These are phyloP conservation scores for Colletotrichum scovillei DNA, from an alignment of 2,329 filamentous ascomycete species.

Conservation along the genomic window DNA sequence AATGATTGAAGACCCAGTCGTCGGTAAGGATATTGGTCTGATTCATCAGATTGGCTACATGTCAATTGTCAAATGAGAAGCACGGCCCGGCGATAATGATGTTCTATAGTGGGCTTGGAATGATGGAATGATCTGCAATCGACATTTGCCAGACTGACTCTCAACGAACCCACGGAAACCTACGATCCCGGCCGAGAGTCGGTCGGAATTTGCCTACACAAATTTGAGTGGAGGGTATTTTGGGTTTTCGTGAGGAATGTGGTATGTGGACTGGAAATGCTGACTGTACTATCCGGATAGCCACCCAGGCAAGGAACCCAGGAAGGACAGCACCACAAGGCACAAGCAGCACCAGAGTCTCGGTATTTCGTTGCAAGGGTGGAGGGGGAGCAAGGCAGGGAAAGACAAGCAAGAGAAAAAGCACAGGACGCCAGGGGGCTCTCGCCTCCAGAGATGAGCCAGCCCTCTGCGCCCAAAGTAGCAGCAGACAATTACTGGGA, in stretches of 20 bases:
- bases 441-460: conserved; percentile 5
- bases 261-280: conserved; percentile 6
- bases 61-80: neutral
- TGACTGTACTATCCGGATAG: neutral
- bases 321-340: neutral
- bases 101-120: neutral
- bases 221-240: neutral
- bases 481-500: conserved; percentile 12
- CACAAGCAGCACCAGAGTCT: conserved; percentile 9
- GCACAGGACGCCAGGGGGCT: conserved; percentile 31
- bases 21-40: neutral
- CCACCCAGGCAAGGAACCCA: neutral
- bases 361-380: conserved; percentile 25
- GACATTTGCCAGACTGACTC: neutral
- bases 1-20: neutral
- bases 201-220: neutral
- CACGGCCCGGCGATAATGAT: neutral
- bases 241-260: neutral
- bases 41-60: neutral
- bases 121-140: conserved; percentile 14
- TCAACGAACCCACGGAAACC: neutral
- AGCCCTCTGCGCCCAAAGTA: neutral
- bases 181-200: conserved; percentile 1
- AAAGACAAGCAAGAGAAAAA: neutral
- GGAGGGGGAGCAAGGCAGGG: neutral